Percentiles rank a stretch among this genome's conserved stretches.
Conservation (phyloP, 108 stramenopile species). For the Nitzschia putrida region DNA sequence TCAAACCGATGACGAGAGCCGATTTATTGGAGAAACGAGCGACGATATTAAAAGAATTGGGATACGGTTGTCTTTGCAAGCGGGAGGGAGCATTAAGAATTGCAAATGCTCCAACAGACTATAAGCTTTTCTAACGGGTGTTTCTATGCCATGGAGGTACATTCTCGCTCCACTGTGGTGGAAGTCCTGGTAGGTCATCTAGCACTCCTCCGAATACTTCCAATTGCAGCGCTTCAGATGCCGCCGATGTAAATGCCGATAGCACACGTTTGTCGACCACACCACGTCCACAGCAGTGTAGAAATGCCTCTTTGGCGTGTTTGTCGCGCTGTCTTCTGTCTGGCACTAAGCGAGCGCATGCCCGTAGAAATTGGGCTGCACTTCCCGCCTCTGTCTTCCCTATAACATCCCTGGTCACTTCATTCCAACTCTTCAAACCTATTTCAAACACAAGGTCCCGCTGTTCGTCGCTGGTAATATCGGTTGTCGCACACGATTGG, state of each 20-base stretch:
- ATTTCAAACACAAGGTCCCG: too few relatives aligned
- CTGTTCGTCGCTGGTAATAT: too few relatives aligned
- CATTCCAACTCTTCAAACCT: too few relatives aligned
- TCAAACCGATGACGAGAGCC: slow-evolving; percentile 35
- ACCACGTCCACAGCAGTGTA: slow-evolving; percentile 47
- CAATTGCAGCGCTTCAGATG: slow-evolving; percentile 36
- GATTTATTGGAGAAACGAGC: slow-evolving; percentile 32
- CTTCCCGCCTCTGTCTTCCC: too few relatives aligned
- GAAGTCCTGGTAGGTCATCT: slow-evolving; percentile 38
- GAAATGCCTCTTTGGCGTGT: slow-evolving; percentile 42
- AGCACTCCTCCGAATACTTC: slow-evolving; percentile 40
- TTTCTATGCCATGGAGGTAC: not conserved
- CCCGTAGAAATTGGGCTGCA: slow-evolving; percentile 29
- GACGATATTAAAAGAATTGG: slow-evolving; percentile 26
- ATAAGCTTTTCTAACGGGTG: slow-evolving; percentile 33
- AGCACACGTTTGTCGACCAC: slow-evolving; percentile 47
- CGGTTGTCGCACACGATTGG: not conserved
- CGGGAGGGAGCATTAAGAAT: slow-evolving; percentile 25
- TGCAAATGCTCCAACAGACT: slow-evolving; percentile 24
- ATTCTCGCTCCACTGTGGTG: slow-evolving; percentile 48
- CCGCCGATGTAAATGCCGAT: slow-evolving; percentile 27
- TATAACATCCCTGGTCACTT: too few relatives aligned
- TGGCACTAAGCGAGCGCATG: slow-evolving; percentile 41
- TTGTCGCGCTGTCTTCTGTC: slow-evolving; percentile 40
- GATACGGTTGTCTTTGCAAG: slow-evolving; percentile 29